Conservation (phyloP, 1,284 basidiomycete genomes). For the Pseudozyma sp. region DNA sequence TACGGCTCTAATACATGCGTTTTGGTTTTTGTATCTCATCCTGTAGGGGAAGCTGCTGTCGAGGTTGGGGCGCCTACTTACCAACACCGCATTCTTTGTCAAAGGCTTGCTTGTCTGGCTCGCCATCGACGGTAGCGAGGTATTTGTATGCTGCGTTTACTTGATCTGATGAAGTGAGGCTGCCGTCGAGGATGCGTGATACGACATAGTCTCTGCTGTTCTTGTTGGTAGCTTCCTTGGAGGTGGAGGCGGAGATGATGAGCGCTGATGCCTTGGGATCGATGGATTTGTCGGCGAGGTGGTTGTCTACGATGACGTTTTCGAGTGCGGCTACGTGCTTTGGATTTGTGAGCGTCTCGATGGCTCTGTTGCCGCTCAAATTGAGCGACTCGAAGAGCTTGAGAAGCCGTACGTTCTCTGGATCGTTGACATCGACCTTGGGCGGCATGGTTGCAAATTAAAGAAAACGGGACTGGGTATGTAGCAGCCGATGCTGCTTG, state of each 20-base stretch:
- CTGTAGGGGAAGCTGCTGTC: slow-evolving; percentile 22
- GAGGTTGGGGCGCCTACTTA: slow-evolving; percentile 70
- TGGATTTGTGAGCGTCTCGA: slow-evolving; percentile 72
- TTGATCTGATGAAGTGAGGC: slow-evolving; percentile 86
- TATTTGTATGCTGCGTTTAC: slow-evolving; percentile 80
- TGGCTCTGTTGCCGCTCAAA: slow-evolving; percentile 81
- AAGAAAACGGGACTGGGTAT: slow-evolving; percentile 11
- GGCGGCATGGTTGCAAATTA: slow-evolving; percentile 70
- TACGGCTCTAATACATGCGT: slow-evolving; percentile 65
- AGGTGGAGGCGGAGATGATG: slow-evolving; percentile 75
- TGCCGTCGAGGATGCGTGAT: slow-evolving; percentile 77
- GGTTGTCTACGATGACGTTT: slow-evolving; percentile 75
- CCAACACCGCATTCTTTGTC: slow-evolving; percentile 88
- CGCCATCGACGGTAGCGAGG: slow-evolving; percentile 73
- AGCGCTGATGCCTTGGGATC: slow-evolving; percentile 85
- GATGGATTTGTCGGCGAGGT: slow-evolving; percentile 70
- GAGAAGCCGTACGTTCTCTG: slow-evolving; percentile 73
- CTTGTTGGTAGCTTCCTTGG: slow-evolving; percentile 74
- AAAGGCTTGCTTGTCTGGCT: slow-evolving; percentile 81
- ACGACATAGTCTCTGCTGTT: slow-evolving; percentile 79
- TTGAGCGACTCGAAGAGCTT: slow-evolving; percentile 83
- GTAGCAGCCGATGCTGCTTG: slow-evolving; percentile 11
- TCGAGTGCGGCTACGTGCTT: slow-evolving; percentile 73
- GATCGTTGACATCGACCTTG: slow-evolving; percentile 72
- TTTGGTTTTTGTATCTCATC: slow-evolving; percentile 58